Percentiles rank a stretch among this genome's conserved stretches.
Evolutionary conservation across 495 filamentous ascomycete genomes (phyloP).

Genomic region (Aspergillus nanangensis): DNA sequence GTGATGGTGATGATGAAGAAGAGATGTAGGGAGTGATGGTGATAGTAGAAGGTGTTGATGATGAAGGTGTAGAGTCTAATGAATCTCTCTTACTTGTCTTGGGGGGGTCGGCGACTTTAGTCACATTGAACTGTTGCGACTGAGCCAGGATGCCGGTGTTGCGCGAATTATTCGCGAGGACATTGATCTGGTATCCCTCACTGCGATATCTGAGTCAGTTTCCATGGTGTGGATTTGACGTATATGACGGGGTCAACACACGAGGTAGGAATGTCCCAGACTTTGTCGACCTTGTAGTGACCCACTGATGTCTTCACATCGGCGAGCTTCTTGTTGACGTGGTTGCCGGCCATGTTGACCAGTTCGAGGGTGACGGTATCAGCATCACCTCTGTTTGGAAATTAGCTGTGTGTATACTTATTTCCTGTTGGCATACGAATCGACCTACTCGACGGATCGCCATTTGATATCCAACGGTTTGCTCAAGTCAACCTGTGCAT

Average conservation of each 20-base stretch:
- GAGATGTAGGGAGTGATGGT: neutral
- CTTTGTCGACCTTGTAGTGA: conserved; percentile 14
- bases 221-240: neutral
- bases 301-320: conserved; percentile 17
- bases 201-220: conserved; percentile 5
- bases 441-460: conserved; percentile 13
- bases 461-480: conserved; percentile 15
- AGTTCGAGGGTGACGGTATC: conserved; percentile 21
- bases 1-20: conserved; percentile 3
- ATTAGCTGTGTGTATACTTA: too few relatives aligned
- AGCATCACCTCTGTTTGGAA: conserved; percentile 14
- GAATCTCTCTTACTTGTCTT: conserved; percentile 16
- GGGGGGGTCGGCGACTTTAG: conserved; percentile 10
- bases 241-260: conserved; percentile 8
- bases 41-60: conserved; percentile 4
- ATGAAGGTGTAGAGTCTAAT: conserved; percentile 8
- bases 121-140: conserved; percentile 27
- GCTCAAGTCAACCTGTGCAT: conserved; percentile 20
- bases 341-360: conserved; percentile 21
- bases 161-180: conserved; percentile 16
- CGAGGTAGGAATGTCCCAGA: conserved; percentile 18
- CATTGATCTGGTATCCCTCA: conserved; percentile 31
- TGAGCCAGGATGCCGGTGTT: conserved; percentile 33
- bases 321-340: conserved; percentile 35
- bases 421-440: too few relatives aligned